Evolutionary conservation across 2,329 filamentous ascomycete genomes (phyloP).

Genomic region (Pseudocercospora ulei): DNA sequence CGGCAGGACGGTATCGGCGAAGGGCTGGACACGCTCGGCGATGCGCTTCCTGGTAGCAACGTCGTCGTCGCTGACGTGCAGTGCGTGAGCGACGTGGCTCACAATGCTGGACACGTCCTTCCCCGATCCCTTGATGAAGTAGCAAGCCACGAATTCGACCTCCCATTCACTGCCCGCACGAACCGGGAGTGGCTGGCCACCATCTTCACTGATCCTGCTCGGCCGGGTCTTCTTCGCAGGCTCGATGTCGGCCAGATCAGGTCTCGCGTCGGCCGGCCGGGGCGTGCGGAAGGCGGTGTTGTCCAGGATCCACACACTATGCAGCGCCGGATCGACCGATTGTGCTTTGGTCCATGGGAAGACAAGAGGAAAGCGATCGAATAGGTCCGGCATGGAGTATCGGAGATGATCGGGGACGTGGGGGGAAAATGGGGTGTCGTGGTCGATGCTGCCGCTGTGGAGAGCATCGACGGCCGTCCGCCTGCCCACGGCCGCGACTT

Average conservation of each 20-base stretch:
- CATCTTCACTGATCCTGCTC: conserved; percentile 30
- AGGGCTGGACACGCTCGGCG: conserved; percentile 60
- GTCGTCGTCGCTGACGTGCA: conserved; percentile 50
- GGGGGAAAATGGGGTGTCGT: conserved; percentile 29
- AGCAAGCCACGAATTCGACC: conserved; percentile 72
- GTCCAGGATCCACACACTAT: conserved; percentile 81
- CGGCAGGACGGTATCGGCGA: conserved; percentile 65
- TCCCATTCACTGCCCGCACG: conserved; percentile 51
- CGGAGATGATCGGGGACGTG: conserved; percentile 31
- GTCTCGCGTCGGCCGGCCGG: conserved; percentile 22
- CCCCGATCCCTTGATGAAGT: conserved; percentile 64
- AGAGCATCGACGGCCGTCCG: conserved; percentile 27
- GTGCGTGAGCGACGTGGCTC: conserved; percentile 56
- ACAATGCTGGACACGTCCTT: conserved; percentile 59
- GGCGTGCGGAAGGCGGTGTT: conserved; percentile 64
- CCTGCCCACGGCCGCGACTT: conserved; percentile 26
- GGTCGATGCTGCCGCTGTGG: conserved; percentile 24
- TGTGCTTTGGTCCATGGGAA: conserved; percentile 36
- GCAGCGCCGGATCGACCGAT: conserved; percentile 50
- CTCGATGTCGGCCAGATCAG: conserved; percentile 19
- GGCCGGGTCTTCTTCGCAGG: conserved; percentile 22
- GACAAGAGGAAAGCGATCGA: conserved; percentile 45
- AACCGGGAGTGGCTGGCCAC: conserved; percentile 13
- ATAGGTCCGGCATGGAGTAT: conserved; percentile 31
- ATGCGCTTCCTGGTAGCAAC: conserved; percentile 53